Conservation (phyloP, 2,329 filamentous ascomycete species). For the Calonectria hongkongensis region DNA sequence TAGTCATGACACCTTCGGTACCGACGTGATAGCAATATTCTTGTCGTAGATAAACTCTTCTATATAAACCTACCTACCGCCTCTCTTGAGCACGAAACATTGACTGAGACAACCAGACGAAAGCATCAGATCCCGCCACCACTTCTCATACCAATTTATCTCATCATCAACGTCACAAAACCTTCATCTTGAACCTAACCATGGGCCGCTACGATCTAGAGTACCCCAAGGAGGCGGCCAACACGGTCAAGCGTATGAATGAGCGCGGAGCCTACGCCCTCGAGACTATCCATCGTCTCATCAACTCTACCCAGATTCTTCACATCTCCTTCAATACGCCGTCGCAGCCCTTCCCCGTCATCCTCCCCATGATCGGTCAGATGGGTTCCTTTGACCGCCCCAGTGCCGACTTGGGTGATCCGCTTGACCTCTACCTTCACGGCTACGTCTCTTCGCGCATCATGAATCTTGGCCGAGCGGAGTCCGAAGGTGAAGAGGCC, state of each 20-base stretch:
- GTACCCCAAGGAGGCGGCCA: conserved; percentile 79
- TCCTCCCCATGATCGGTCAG: conserved; percentile 90
- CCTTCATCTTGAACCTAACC: conserved; percentile 28
- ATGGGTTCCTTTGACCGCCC: conserved; percentile 83
- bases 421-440: conserved; percentile 86
- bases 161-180: not conserved
- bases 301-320: conserved; percentile 84
- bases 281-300: conserved; percentile 82
- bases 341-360: conserved; percentile 81
- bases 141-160: not conserved
- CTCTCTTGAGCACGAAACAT: not conserved
- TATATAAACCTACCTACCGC: conserved; percentile 24
- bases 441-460: conserved; percentile 88
- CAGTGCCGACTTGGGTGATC: conserved; percentile 76
- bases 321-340: conserved; percentile 85
- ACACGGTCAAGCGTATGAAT: conserved; percentile 81
- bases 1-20: conserved; percentile 23
- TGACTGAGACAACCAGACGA: conserved; percentile 6
- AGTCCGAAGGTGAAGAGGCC: conserved; percentile 38
- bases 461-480: conserved; percentile 75
- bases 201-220: conserved; percentile 66
- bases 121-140: not conserved
- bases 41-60: not conserved
- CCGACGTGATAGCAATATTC: conserved; percentile 26
- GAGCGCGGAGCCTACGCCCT: conserved; percentile 82